Evolutionary conservation across 345 rosid species (phyloP), one percentile per base, ranked within the genome.

Genomic region (Hevea brasiliensis): DNA sequence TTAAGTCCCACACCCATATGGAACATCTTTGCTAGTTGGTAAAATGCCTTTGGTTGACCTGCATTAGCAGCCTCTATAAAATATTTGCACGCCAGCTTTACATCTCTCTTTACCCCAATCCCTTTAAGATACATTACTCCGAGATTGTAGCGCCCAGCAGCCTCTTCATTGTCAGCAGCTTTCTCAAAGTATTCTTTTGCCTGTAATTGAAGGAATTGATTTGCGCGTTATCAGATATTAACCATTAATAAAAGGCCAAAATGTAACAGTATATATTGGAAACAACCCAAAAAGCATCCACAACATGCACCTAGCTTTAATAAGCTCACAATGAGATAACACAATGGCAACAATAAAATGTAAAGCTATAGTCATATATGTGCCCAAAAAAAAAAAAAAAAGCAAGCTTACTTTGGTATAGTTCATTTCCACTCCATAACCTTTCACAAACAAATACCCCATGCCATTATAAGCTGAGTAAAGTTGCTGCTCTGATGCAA

Each of bases 21-120:
- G 73, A 93, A 96, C 99, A 93, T 96, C 86, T 87, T 96, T 56
- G 98, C 99, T 75, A 96, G 86, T 83, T 96, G 99, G 82, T 90
- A 96, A 81, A 91, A 90, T 60, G 98, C 99, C 89, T 96, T 96
- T 37, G 97, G 96, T 80, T 91, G 97, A 77, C 97, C 98, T 55
- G 84, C 88, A 81, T 93, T 96, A 60, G 99, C 98, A 82, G 99
- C 99, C 37, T 55, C 74, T 27, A 91, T 77, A 76, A 96, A 93
- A 79, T 78, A 85, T 65, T 84, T 83, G 79, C 89, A 87, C 3
- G 99, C 99, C 67, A 80, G 67, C 79, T 87, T 93, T 67, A 96
- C 89, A 77, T 96, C 98, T 81, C 89, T 90, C 82, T 84, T 88
- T 59, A 96, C 97, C 50, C 98, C 98, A 24, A 96, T 89, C 64